Evolutionary conservation across 148 eudicot genomes (phyloP), one percentile per base, ranked within the genome.

Genomic region (Selenicereus undatus): DNA sequence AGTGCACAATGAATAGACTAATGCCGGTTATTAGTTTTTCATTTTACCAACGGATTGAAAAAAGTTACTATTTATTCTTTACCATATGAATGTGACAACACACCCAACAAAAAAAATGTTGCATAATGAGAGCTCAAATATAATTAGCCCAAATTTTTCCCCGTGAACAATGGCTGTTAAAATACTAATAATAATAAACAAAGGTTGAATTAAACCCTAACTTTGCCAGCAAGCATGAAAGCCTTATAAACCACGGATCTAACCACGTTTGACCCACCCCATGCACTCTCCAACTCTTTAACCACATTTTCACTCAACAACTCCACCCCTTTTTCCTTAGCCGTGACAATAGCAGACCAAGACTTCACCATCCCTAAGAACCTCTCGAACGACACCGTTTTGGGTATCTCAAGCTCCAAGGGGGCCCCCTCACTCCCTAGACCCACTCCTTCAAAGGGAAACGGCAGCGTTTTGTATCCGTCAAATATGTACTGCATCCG

Each of bases 391-490:
- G 87, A 84, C 79, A 85, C 5, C 81, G 79, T 78, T 29, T 88
- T 90, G 0, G 79, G 85, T 52, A 87, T 86, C 39, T 84, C 88
- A 13, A 90, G 39, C 26, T 60, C 48, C 75, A 86, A 5, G 5
- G 93, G 93, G 3, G 54, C 8, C 50, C 88, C 89, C 35, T 85
- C 88, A 0, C 52, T 71, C 13, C 87, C 90, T 43, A 88, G 83
- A 48, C 90, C 91, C 14, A 90, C 86, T 16, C 68, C 62, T 75
- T 87, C 90, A 56, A 87, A 90, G 2, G 91, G 93, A 78, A 90
- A 90, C 24, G 87, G 78, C 68, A 90, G 68, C 9, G 85, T 81
- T 32, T 78, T 76, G 78, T 90, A 90, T 4, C 82, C 87, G 14
- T 90, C 84, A 30, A 81, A 82, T 4, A 84, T 52, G 12, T 72